Evolutionary conservation across 169 alveolate genomes (phyloP).

Genomic region (Plasmodium inui): DNA sequence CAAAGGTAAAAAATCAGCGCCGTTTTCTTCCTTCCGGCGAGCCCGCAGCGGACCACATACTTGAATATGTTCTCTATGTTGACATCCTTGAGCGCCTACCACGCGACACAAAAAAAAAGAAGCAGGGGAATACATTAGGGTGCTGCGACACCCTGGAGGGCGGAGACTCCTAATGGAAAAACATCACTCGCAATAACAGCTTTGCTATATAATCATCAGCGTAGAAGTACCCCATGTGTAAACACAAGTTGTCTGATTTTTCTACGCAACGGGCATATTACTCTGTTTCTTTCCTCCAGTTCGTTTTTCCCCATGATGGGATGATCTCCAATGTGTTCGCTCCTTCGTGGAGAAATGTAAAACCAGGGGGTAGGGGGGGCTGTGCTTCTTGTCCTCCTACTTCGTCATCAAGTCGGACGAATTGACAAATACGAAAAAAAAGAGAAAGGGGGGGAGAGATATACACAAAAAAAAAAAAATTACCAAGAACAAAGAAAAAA

Average conservation of each 20-base stretch:
- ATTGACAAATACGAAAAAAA: neutral
- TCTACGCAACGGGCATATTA: neutral
- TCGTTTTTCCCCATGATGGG: neutral
- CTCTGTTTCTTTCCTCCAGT: neutral
- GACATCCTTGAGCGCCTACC: slow-evolving; percentile 25
- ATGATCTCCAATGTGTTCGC: neutral
- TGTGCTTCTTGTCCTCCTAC: neutral
- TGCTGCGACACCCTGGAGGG: neutral
- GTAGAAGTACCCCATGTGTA: neutral
- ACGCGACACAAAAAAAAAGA: neutral
- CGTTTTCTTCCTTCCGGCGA: slow-evolving; percentile 6
- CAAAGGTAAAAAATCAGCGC: slow-evolving; percentile 27
- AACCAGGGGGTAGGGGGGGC: neutral
- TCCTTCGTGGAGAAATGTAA: neutral
- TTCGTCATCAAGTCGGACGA: neutral
- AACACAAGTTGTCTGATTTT: neutral
- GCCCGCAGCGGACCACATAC: neutral
- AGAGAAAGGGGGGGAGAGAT: neutral
- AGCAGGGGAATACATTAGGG: neutral
- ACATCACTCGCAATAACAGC: neutral
- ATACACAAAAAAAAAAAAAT: slow-evolving; percentile 3
- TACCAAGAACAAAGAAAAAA: slow-evolving; percentile 5
- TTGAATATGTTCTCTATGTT: slow-evolving; percentile 35
- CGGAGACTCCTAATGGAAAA: neutral
- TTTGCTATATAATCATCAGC: neutral